Base-by-base conservation (phyloP, 169 alveolate species). In the Plasmodium blacklocki region DNA sequence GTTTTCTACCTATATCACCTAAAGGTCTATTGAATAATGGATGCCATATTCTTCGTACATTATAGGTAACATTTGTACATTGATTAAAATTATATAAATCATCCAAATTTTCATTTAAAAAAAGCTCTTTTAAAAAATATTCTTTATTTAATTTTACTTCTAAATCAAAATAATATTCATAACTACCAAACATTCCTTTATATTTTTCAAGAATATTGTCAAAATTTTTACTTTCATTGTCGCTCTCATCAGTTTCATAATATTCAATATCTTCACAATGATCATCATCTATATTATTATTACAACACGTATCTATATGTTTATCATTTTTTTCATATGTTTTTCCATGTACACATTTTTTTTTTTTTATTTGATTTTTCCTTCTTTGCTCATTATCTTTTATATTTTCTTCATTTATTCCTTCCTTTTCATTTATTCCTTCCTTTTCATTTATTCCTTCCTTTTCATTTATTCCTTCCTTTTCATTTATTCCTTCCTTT, bases 1-100 rank as follows among this genome's bases (percentile, higher is more conserved):
- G n/a, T 0, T 76, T 76, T 29, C 89, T 21, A 23, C 89, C 89
- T 7, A 76, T 50, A 56, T 76, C 89, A 0, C 89, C 89, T 59
- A 76, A 50, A 1, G 89, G 76, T 26, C 89, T 76, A 21, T 76
- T 76, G 32, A 76, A 76, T 12, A 14, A 21, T 3, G 71, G 58
- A 7, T 62, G 32, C 89, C 89, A 76, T 2, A 76, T 76, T 64
- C 18, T 47, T 19, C 66, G 63, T 14, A 76, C 43, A 21, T 76
- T 76, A 21, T 76, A 76, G 1, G 49, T n/a, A n/a, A 76, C 43
- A 19, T 76, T 76, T 5, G 63, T 54, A 14, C 89, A 76, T 23
- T 76, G 43, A 19, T 32, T 64, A 14, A 54, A 9, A 19, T 49
- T 47, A 50, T 70, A 70, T 49, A 39, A 39, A 21, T 39, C 0